Percentiles rank a stretch among this genome's conserved stretches.
These are phyloP conservation scores for Calendula officinalis DNA, from an alignment of 129 eudicot genomes.

Conservation along the genomic window DNA sequence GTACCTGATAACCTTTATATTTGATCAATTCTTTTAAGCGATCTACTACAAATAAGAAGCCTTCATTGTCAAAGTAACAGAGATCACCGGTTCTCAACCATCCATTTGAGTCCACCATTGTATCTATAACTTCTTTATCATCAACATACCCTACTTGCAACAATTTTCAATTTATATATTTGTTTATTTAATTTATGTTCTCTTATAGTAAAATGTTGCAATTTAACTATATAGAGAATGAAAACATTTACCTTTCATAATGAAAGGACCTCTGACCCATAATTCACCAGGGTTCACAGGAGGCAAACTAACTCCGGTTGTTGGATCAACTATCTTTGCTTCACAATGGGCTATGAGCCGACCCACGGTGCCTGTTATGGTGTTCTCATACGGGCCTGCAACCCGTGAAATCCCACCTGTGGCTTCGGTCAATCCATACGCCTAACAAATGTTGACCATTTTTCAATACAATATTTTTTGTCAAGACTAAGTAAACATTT, in stretches of 20 bases:
- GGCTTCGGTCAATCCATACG: slow-evolving; percentile 66
- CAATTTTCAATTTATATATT: neutral
- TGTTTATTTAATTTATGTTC: neutral
- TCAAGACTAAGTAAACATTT: neutral
- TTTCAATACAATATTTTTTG: neutral
- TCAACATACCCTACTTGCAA: slow-evolving; percentile 45
- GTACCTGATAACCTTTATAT: slow-evolving; percentile 58
- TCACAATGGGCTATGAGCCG: slow-evolving; percentile 39
- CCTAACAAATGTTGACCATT: slow-evolving; percentile 27
- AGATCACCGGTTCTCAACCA: slow-evolving; percentile 57
- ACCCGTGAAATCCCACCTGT: slow-evolving; percentile 43
- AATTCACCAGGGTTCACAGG: slow-evolving; percentile 64
- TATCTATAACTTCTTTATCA: slow-evolving; percentile 39
- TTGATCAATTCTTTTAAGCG: slow-evolving; percentile 54
- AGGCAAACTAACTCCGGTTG: slow-evolving; percentile 45
- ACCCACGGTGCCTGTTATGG: slow-evolving; percentile 41
- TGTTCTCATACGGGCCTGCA: slow-evolving; percentile 38
- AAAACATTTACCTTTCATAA: slow-evolving; percentile 58
- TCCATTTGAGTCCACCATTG: slow-evolving; percentile 36
- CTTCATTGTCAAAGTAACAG: slow-evolving; percentile 52
- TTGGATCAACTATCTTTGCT: slow-evolving; percentile 63
- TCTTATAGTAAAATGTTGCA: neutral
- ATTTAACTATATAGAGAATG: neutral
- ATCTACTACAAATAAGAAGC: slow-evolving; percentile 50
- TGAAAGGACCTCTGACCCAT: slow-evolving; percentile 61